Base-by-base conservation (phyloP, 2,329 filamentous ascomycete genomes). In the Penicillium sp. region DNA sequence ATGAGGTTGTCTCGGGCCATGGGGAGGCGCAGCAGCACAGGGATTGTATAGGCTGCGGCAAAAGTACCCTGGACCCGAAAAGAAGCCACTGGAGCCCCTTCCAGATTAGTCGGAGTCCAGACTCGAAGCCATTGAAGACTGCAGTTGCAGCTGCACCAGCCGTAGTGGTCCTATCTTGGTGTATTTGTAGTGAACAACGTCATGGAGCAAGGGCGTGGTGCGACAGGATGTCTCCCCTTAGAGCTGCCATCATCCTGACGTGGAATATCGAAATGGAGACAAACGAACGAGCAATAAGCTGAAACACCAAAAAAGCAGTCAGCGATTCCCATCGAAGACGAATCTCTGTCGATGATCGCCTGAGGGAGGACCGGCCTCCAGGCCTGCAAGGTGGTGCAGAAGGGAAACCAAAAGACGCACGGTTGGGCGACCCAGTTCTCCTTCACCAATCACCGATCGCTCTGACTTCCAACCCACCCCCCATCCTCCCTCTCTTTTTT, bases 381-480 rank as follows among this genome's bases (percentile, higher is more conserved):
- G 14, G 25, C 14, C 14, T n/a, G n/a, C n/a, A 13, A 15, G n/a
- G 13, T 29, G 33, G 23, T 30, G 18, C 11, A 39, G 34, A 27
- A 31, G 41, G 13, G 23, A 33, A 34, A 39, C n/a, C n/a, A 36
- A 46, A 21, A 44, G 34, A 25, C 34, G 39, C 36, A 39, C 27
- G 46, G 25, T 27, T 27, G 11, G 14, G 35, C 36, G 40, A 50
- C 39, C 39, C 41, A 43, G 34, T 41, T 38, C 36, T 7, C 13
- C 33, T 26, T 29, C 37, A 28, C 48, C 56, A 59, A 62, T 60
- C 59, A 56, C 48, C 29, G 15, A n/a, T n/a, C 41, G 35, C 32
- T 37, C 37, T 38, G 33, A 38, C 39, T 38, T 46, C 32, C 18
- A 36, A 31, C 40, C 33, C 36, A 34, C 27, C 28, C 25, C 35